A percentile compares a stretch with the other conserved stretches of the same genome.
Evolutionary conservation across 2,329 filamentous ascomycete species (phyloP).

Genomic region (Triangularia verruculosa): DNA sequence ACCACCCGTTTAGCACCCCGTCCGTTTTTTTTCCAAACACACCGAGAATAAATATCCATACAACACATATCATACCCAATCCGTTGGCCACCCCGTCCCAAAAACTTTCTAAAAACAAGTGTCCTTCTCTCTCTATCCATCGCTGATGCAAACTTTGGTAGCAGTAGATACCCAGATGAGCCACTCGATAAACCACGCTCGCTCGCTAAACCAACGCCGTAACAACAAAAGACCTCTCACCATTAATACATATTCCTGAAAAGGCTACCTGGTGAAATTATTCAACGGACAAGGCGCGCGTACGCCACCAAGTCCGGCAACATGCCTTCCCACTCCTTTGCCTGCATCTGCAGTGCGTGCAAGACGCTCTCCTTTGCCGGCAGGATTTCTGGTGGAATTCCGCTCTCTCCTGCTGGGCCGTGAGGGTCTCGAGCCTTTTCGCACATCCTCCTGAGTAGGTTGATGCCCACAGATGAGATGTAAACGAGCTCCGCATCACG

Average conservation of each 20-base stretch:
- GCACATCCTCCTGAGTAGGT: constrained; percentile 63
- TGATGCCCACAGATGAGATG: constrained; percentile 66
- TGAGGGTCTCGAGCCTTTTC: constrained; percentile 65
- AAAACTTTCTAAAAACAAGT: not conserved
- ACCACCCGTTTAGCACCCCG: not conserved
- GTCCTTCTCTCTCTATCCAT: not conserved
- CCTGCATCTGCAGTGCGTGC: constrained; percentile 63
- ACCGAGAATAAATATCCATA: not conserved
- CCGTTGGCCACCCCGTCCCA: not conserved
- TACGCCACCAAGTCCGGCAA: constrained; percentile 67
- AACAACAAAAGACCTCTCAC: not conserved
- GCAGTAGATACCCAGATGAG: not conserved
- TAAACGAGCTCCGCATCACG: constrained; percentile 55
- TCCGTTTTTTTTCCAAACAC: not conserved
- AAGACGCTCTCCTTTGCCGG: constrained; percentile 67
- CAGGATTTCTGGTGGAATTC: constrained; percentile 59
- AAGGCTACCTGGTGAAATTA: constrained; percentile 40
- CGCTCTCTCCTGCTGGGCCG: constrained; percentile 39
- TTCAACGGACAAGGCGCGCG: constrained; percentile 46
- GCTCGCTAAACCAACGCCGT: not conserved
- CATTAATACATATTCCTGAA: constrained; percentile 10
- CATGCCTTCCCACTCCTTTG: constrained; percentile 61
- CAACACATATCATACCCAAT: not conserved
- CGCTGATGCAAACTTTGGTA: not conserved
- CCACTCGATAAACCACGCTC: not conserved